phyloP scores from a whole-genome alignment of 108 stramenopile species.

The Thalassiosira profunda region DNA sequence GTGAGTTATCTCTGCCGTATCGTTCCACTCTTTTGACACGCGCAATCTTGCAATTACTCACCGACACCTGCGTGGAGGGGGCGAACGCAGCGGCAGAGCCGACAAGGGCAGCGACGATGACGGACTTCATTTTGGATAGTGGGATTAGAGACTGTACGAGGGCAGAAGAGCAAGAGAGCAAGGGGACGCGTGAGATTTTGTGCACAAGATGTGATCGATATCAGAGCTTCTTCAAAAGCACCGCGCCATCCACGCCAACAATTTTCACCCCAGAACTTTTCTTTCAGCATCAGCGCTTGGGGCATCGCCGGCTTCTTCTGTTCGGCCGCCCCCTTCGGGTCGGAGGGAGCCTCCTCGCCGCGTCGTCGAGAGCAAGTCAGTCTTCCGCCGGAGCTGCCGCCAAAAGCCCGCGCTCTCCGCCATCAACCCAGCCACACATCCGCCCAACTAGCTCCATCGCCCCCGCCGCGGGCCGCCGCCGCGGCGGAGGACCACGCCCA shows the following conservation, averaged over 20 bases:
- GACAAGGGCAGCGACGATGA: constrained; percentile 42
- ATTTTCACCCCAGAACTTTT: neutral
- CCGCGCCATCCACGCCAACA: neutral
- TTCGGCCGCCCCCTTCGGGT: too few species aligned
- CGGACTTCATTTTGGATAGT: constrained; percentile 44
- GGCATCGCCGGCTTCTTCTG: too few species aligned
- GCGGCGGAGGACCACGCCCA: too few species aligned
- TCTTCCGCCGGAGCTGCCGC: too few species aligned
- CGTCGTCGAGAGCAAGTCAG: too few species aligned
- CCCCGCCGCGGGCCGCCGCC: too few species aligned
- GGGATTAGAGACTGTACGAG: constrained; percentile 6
- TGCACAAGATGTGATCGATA: neutral
- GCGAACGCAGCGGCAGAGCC: constrained; percentile 51
- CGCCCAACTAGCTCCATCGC: too few species aligned
- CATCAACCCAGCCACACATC: too few species aligned
- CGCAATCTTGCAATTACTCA: constrained; percentile 6
- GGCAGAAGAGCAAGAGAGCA: neutral
- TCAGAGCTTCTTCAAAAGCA: neutral
- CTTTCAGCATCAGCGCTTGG: too few species aligned
- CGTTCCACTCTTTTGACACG: neutral
- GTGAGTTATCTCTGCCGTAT: neutral
- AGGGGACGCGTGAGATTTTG: neutral
- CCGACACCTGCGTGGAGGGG: constrained; percentile 33
- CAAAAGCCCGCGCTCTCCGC: too few species aligned
- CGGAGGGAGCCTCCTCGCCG: too few species aligned